Evolutionary conservation across 305 asterid species (phyloP), one percentile per base, ranked within the genome.

Genomic region (Fraxinus baroniana): DNA sequence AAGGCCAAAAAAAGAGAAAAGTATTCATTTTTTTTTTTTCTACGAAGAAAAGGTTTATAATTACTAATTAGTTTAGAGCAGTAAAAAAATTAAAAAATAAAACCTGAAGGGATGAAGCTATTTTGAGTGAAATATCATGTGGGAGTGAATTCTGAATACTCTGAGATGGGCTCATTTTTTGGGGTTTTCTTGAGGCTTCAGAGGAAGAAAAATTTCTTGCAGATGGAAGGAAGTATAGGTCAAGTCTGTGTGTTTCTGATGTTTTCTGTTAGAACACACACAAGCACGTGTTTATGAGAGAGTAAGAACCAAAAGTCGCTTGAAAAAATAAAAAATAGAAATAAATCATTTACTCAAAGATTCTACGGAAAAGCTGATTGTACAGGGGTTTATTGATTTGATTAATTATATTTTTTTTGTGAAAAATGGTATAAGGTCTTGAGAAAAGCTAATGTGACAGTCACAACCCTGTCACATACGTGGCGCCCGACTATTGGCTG

Each of bases 41-140:
- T 22, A 60, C 0, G 10, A 52, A 52, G 62, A 18, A 44, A 13
- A 9, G 2, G 3, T 15, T 15, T 1, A 13, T 5, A 81, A 66
- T 4, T 36, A 7, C 36, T 39, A 32, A 17, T 32, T 7, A 60
- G 20, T 57, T 41, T 4, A 46, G n/a, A 79, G 39, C n/a, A 46
- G 80, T 49, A 39, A 30, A 6, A 80, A 12, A 0, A 35, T 9
- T 35, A 78, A 49, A 39, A 35, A 35, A 77, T 17, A 13, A 64
- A 78, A 93, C 97, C 91, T 89, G 90, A 10, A 95, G 97, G 36
- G 93, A 90, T 55, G 94, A 94, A 83, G 90, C 94, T 8, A 91
- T 90, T 84, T 92, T 89, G 84, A 93, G 87, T 83, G 94, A 86
- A 49, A 93, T 83, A 90, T 95, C 98, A 55, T 82, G 55, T 3